Base-by-base conservation (phyloP, 2,329 filamentous ascomycete species). In the Calonectria ilicicola region DNA sequence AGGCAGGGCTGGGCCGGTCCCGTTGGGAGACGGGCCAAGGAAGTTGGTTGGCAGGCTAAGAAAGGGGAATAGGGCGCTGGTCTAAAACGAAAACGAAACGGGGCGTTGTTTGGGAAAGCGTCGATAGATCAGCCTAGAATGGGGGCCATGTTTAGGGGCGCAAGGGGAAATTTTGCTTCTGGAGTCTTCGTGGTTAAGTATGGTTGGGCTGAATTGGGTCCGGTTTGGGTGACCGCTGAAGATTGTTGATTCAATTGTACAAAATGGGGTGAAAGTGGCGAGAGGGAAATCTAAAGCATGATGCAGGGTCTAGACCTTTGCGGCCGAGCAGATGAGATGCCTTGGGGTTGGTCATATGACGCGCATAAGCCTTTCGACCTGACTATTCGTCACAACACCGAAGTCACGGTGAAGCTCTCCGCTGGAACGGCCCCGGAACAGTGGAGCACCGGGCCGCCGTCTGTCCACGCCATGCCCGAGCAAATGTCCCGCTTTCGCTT, bases 1-100 rank as follows among this genome's bases (percentile, higher is more conserved):
- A 64, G 49, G 74, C 74, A 75, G 73, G 73, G 76, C 76, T 75
- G 58, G 74, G 72, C 74, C 67, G 72, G 70, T 58, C 64, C 68
- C 40, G 67, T 72, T 77, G 74, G 72, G 68, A 56, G 47, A 46
- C 58, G 47, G 56, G 51, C 69, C 72, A 67, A 38, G 67, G 42
- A 70, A 60, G 60, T n/a, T n/a, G n/a, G 29, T 65, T 53, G 53
- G 38, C 17, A 29, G 32, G 17, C 35, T 29, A 67, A 2, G 66
- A 46, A 47, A 35, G 32, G 32, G 23, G 10, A 44, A 44, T 15
- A 38, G 44, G 44, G 32, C 46, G 32, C 40, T 32, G 40, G 58
- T 27, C 38, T 40, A 44, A 46, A 63, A 63, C 58, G 49, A 58
- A n/a, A 27, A 44, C 29, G 32, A 51, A 53, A 62, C 40, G 63